A percentile compares a stretch with the other conserved stretches of the same genome.
Evolutionary conservation across 2,329 filamentous ascomycete species (phyloP).

Genomic region (Colletotrichum sp.): DNA sequence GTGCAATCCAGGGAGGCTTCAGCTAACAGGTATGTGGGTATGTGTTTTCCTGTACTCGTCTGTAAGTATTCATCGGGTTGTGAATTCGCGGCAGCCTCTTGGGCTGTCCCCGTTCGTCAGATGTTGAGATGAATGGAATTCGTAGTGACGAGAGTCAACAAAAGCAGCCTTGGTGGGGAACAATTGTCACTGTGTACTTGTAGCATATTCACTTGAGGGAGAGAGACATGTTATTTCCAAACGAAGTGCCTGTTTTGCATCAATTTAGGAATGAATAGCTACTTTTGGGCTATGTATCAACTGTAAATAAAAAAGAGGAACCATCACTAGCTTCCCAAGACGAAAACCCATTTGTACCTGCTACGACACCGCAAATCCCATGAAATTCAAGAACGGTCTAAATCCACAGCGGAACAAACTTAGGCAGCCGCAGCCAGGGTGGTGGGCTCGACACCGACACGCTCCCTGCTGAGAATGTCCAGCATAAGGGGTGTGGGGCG

Average conservation of each 20-base stretch:
- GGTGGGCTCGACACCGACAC: constrained; percentile 83
- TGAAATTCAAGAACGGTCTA: background rate
- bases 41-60: background rate
- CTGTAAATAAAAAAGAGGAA: constrained; percentile 8
- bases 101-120: background rate
- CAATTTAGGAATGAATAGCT: background rate
- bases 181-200: background rate
- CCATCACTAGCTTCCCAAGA: background rate
- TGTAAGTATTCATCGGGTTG: background rate
- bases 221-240: background rate
- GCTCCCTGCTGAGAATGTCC: constrained; percentile 91
- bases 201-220: background rate
- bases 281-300: background rate
- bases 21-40: too few species aligned
- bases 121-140: background rate
- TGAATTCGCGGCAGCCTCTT: background rate
- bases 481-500: constrained; percentile 86
- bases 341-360: background rate
- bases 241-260: background rate
- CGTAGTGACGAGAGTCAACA: background rate
- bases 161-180: background rate
- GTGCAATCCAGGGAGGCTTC: background rate
- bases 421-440: constrained; percentile 59
- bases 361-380: background rate
- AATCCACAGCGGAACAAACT: background rate